These are phyloP conservation scores for Verticillium zaregamsianum DNA, from an alignment of 2,329 filamentous ascomycete genomes.

Conservation along the genomic window DNA sequence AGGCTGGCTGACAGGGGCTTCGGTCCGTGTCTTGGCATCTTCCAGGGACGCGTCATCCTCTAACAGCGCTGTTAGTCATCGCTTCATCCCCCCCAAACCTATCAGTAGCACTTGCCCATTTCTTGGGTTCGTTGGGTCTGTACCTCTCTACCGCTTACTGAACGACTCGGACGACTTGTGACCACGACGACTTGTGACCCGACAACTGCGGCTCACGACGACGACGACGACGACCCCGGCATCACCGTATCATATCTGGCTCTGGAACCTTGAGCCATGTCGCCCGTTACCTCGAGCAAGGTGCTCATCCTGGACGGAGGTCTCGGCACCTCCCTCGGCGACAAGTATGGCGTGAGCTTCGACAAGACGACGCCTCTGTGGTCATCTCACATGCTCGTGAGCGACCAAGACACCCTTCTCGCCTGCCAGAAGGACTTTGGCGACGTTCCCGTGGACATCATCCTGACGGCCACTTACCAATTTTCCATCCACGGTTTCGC, in stretches of 20 bases:
- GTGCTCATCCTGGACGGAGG: constrained; percentile 60
- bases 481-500: constrained; percentile 53
- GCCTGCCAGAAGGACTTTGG: constrained; percentile 54
- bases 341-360: constrained; percentile 51
- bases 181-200: neutral
- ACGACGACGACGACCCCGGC: neutral
- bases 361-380: constrained; percentile 53
- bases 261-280: neutral
- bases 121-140: neutral
- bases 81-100: neutral
- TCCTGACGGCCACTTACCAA: constrained; percentile 67
- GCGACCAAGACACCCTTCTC: constrained; percentile 44
- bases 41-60: neutral
- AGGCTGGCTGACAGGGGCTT: neutral
- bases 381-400: constrained; percentile 63
- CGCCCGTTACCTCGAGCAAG: neutral
- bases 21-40: neutral
- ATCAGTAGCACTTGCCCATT: neutral
- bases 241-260: neutral
- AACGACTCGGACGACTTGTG: neutral
- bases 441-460: constrained; percentile 53
- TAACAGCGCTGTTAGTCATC: neutral
- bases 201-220: neutral
- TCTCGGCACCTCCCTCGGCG: constrained; percentile 62
- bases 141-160: neutral